Evolutionary conservation across 176 grass and related monocot genomes (phyloP).

Genomic region (Triticum turgidum): DNA sequence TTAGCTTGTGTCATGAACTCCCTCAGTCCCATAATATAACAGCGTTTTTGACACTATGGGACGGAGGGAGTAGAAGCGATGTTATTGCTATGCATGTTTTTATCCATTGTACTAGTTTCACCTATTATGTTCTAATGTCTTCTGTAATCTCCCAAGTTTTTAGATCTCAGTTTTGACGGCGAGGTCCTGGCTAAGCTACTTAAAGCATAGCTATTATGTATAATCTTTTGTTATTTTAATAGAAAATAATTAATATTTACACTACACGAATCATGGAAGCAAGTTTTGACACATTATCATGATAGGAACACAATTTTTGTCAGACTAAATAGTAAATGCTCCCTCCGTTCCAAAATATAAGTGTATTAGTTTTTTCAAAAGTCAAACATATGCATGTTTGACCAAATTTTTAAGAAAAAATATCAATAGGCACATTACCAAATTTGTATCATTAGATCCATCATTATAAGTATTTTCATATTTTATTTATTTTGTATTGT

Average conservation of each 20-base stretch:
- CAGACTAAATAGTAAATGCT: neutral
- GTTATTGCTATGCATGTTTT: neutral
- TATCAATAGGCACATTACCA: no score
- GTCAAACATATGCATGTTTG: no score
- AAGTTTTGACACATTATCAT: constrained; percentile 1
- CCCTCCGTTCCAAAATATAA: no score
- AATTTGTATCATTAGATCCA: no score
- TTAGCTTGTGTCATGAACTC: neutral
- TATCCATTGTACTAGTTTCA: constrained; percentile 23
- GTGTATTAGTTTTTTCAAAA: no score
- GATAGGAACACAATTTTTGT: neutral
- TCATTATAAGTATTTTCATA: no score
- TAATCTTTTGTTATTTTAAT: neutral
- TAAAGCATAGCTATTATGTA: neutral
- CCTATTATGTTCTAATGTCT: neutral
- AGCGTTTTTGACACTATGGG: no score
- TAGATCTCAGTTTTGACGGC: neutral
- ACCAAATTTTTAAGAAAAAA: no score
- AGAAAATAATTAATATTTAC: neutral
- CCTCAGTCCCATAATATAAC: no score
- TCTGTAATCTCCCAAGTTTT: neutral
- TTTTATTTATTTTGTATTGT: no score
- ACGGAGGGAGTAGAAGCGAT: neutral
- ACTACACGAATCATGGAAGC: neutral
- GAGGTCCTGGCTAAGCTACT: neutral